These are phyloP conservation scores for Botrytis porri DNA, from an alignment of 2,329 filamentous ascomycete species.

Conservation along the genomic window DNA sequence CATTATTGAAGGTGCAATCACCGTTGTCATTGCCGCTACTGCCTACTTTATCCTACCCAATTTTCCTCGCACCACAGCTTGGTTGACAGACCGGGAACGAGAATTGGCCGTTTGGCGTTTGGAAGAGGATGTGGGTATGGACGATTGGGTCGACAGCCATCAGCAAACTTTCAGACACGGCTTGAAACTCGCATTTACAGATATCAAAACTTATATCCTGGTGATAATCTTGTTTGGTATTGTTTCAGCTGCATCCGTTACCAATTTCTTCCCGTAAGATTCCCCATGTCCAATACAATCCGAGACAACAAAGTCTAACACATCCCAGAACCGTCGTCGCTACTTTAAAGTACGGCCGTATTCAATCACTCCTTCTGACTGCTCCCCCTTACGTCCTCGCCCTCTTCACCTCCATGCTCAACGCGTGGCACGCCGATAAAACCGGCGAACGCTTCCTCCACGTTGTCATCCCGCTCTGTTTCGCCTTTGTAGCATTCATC, in stretches of 20 bases:
- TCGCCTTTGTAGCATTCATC: slow-evolving; percentile 64
- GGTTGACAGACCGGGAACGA: slow-evolving; percentile 56
- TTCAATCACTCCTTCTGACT: slow-evolving; percentile 60
- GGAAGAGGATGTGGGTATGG: slow-evolving; percentile 55
- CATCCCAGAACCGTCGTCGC: slow-evolving; percentile 57
- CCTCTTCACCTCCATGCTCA: slow-evolving; percentile 59
- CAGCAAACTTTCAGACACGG: slow-evolving; percentile 42
- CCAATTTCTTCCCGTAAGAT: slow-evolving; percentile 60
- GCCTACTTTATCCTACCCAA: slow-evolving; percentile 61
- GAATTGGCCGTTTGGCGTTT: slow-evolving; percentile 58
- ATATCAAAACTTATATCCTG: slow-evolving; percentile 47
- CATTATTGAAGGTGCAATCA: slow-evolving; percentile 67
- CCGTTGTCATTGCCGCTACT: slow-evolving; percentile 56
- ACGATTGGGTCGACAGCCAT: slow-evolving; percentile 21
- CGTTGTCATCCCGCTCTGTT: slow-evolving; percentile 57
- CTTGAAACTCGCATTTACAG: slow-evolving; percentile 49
- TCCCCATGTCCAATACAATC: slow-evolving; percentile 37
- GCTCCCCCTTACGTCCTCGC: slow-evolving; percentile 63
- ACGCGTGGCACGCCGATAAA: slow-evolving; percentile 68
- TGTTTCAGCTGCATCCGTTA: slow-evolving; percentile 56
- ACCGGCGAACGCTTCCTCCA: slow-evolving; percentile 71
- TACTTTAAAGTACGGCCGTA: slow-evolving; percentile 61
- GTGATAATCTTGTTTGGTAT: slow-evolving; percentile 51
- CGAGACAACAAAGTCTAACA: slow-evolving; percentile 35
- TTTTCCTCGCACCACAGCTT: slow-evolving; percentile 59